phyloP scores from a whole-genome alignment of 177 flowering plant genomes.

The Tripterygium wilfordii region DNA sequence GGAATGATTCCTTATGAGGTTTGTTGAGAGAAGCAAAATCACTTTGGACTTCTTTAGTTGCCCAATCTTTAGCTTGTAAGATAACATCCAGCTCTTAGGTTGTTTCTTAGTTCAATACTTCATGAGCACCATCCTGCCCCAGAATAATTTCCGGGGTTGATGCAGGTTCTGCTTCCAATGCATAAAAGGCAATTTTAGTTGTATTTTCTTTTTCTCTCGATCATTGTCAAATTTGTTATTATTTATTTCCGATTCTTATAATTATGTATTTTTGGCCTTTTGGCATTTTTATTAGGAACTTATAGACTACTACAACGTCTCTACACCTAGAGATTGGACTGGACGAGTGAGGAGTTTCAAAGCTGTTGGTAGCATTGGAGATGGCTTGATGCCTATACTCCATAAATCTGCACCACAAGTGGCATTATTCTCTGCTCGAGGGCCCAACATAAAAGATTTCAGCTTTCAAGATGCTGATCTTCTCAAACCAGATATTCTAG shows the following conservation, averaged over 20 bases:
- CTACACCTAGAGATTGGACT: constrained; percentile 89
- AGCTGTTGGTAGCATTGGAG: constrained; percentile 73
- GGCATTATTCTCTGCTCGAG: constrained; percentile 92
- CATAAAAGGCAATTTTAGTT: no score
- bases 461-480: constrained; percentile 92
- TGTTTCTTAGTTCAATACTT: no score
- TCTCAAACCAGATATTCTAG: constrained; percentile 94
- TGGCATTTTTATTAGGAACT: constrained; percentile 56
- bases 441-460: constrained; percentile 89
- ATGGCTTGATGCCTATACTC: constrained; percentile 75
- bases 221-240: no score
- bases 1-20: no score
- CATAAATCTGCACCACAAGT: constrained; percentile 94
- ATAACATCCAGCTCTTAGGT: no score
- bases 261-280: constrained; percentile 5
- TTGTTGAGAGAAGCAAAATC: no score
- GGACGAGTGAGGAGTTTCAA: constrained; percentile 81
- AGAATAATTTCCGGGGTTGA: no score
- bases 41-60: no score
- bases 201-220: no score
- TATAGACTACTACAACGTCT: constrained; percentile 73
- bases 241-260: constrained; percentile 2
- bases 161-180: no score
- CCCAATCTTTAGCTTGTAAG: no score
- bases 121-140: no score